Evolutionary conservation across 257 asterid species (phyloP).

Genomic region (Gentiana dahurica): DNA sequence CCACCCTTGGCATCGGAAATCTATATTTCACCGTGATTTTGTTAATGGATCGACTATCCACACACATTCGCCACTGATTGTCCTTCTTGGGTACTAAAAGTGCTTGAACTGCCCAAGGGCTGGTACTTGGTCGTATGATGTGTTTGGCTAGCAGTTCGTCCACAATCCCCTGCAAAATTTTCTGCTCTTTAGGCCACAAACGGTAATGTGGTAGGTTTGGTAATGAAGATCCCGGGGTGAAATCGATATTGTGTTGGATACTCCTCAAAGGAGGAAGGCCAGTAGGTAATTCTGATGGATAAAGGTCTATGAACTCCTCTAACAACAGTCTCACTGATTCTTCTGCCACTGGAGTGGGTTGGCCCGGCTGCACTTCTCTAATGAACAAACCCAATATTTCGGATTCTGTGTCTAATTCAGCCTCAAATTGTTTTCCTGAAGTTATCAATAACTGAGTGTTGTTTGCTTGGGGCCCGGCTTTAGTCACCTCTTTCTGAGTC

Average conservation of each 20-base stretch:
- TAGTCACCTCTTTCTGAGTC: too few relatives aligned
- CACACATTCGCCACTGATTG: not conserved
- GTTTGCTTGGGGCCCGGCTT: too few relatives aligned
- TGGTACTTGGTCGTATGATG: not conserved
- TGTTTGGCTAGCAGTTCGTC: not conserved
- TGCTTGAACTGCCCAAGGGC: not conserved
- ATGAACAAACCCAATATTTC: too few relatives aligned
- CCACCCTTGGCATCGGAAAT: not conserved
- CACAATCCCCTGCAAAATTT: not conserved
- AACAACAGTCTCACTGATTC: not conserved
- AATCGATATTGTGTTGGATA: not conserved
- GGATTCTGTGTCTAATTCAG: too few relatives aligned
- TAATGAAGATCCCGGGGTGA: not conserved
- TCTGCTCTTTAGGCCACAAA: too few relatives aligned
- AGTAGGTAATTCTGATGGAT: not conserved
- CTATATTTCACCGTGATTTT: not conserved
- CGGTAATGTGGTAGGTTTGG: not conserved
- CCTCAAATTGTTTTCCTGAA: too few relatives aligned
- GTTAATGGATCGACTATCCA: not conserved
- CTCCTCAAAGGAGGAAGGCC: not conserved
- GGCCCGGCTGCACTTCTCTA: too few relatives aligned
- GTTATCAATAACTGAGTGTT: too few relatives aligned
- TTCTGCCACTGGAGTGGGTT: too few relatives aligned
- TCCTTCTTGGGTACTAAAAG: not conserved
- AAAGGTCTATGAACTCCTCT: not conserved